Conservation (phyloP, 1,284 basidiomycete species). For the Psilocybe mexicana region DNA sequence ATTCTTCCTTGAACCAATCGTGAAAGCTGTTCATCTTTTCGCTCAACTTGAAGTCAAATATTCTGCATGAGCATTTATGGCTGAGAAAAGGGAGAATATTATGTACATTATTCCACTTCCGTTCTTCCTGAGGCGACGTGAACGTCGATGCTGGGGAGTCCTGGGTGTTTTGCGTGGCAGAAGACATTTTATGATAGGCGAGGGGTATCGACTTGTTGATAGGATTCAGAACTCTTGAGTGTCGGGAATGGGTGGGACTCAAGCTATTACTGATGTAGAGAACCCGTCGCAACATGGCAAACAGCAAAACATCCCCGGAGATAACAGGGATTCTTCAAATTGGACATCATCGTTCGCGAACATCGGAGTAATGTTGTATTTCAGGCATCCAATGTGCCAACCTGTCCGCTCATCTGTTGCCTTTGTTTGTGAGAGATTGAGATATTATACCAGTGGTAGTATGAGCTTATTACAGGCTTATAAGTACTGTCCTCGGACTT, state of each 20-base stretch:
- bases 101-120: slow-evolving; percentile 30
- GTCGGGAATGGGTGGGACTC: background rate
- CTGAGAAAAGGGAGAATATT: background rate
- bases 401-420: no score
- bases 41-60: slow-evolving; percentile 16
- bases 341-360: no score
- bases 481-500: no score
- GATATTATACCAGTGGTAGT: no score
- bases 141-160: background rate
- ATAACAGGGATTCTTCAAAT: background rate
- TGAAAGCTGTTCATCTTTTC: slow-evolving; percentile 33
- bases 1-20: slow-evolving; percentile 34
- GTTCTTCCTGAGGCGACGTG: slow-evolving; percentile 24
- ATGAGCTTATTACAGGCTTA: no score
- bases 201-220: background rate
- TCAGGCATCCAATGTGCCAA: no score
- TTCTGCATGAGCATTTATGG: background rate
- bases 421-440: no score
- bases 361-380: no score
- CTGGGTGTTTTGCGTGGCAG: background rate
- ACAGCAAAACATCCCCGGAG: background rate
- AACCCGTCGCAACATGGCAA: background rate
- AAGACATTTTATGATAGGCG: background rate
- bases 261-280: background rate
- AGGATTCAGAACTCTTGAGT: background rate